Evolutionary conservation across 306 rosid species (phyloP), one percentile per base, ranked within the genome.

Genomic region (Fragaria nilgerrensis): DNA sequence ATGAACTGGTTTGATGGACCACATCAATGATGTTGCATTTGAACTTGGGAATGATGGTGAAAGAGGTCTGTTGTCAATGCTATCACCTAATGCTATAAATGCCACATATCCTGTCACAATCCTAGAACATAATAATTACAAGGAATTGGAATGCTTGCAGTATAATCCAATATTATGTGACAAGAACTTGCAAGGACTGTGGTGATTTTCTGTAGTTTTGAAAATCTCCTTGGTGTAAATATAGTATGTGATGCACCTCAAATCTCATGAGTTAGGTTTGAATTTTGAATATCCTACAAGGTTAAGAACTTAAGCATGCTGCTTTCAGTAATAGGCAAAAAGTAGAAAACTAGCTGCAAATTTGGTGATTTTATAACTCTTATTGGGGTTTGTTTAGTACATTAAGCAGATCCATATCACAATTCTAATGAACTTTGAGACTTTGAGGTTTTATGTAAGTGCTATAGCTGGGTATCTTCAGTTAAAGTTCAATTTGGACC

Each of bases 41-140:
- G 78, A 79, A 64, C 55, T 68, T 68, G 32, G 15, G 41, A 52
- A 76, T 70, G 74, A 76, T 71, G 84, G 77, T 63, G 74, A 71
- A 81, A 76, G 44, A 58, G 20, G 22, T 22, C 16, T 45, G 61
- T 72, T 56, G 73, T 82, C 73, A 76, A 63, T 81, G 78, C 68
- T 53, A 39, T 53, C 63, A 76, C 84, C 84, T 71, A 81, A 81
- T 63, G 34, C 64, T 27, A 71, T 76, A 39, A 82, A 77, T 82
- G 67, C 72, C 70, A 77, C 75, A 77, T 27, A 43, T 52, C 55
- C 34, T 49, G 74, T 66, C 74, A 45, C 43, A 20, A 59, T 61
- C 63, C 63, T 9, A 23, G 66, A 22, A n/a, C 74, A 43, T 37
- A 68, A 29, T 66, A 20, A 66, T 66, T 66, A 52, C 9, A 32